A percentile compares a stretch with the other conserved stretches of the same genome.
Conservation (phyloP, 2,329 filamentous ascomycete genomes). For the Chaetomium globosum region DNA sequence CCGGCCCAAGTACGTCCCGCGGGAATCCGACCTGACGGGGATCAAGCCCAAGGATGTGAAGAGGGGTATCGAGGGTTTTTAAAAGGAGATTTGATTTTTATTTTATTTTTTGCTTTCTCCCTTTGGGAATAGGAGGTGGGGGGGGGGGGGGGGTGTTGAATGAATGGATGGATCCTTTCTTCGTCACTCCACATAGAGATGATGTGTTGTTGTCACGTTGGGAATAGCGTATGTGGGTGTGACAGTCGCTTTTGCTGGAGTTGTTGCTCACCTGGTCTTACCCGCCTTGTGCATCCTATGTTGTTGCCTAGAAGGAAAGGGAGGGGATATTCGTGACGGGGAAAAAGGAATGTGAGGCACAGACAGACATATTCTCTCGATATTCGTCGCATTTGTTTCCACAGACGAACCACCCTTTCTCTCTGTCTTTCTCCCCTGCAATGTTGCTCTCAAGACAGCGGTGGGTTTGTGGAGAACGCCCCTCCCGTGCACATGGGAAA, state of each 20-base stretch:
- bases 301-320: not conserved
- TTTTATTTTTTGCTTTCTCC: not conserved
- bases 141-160: too few species aligned
- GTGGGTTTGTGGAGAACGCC: too few species aligned
- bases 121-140: not conserved
- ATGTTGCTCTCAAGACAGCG: too few species aligned
- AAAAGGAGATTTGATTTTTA: not conserved
- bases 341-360: not conserved
- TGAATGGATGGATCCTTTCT: not conserved
- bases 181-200: not conserved
- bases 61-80: conserved; percentile 49
- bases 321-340: not conserved
- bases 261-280: not conserved
- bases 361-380: conserved; percentile 4
- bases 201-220: not conserved
- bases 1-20: conserved; percentile 57
- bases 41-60: conserved; percentile 63
- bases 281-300: not conserved
- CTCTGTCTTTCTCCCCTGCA: not conserved
- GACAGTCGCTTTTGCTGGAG: not conserved
- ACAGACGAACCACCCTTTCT: not conserved
- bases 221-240: not conserved
- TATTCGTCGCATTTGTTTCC: not conserved
- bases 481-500: not conserved
- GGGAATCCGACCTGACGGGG: conserved; percentile 55